Conservation (phyloP, 1,284 basidiomycete genomes). For the Austroboletus novae-zelandiae region DNA sequence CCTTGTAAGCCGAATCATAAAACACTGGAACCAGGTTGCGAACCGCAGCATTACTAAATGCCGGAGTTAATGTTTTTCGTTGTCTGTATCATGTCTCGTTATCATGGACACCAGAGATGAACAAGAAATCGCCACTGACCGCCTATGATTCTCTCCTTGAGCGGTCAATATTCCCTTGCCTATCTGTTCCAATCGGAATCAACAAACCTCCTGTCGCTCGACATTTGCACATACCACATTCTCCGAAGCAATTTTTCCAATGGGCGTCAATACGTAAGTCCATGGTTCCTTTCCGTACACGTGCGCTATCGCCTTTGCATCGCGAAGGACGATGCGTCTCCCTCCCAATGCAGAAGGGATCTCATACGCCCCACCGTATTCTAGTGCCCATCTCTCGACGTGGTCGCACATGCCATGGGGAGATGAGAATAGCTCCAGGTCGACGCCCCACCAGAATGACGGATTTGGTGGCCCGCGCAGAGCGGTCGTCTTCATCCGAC, state of each 20-base stretch:
- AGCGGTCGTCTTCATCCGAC: slow-evolving; percentile 24
- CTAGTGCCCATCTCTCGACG: slow-evolving; percentile 36
- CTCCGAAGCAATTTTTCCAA: slow-evolving; percentile 4
- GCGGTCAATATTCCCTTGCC: slow-evolving; percentile 22
- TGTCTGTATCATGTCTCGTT: slow-evolving; percentile 31
- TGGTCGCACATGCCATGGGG: slow-evolving; percentile 12
- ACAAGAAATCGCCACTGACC: background rate
- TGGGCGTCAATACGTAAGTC: slow-evolving; percentile 27
- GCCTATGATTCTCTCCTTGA: slow-evolving; percentile 24
- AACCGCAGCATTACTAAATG: slow-evolving; percentile 47
- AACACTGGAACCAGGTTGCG: slow-evolving; percentile 37
- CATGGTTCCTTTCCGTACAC: slow-evolving; percentile 46
- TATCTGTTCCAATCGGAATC: slow-evolving; percentile 12
- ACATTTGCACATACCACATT: slow-evolving; percentile 17
- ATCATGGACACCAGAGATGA: background rate
- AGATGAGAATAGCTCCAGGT: slow-evolving; percentile 8
- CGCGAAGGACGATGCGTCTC: slow-evolving; percentile 44
- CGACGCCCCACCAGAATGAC: slow-evolving; percentile 29
- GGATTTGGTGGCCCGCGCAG: slow-evolving; percentile 32
- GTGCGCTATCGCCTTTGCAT: slow-evolving; percentile 54
- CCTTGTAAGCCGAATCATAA: background rate
- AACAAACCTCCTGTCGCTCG: background rate
- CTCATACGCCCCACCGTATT: slow-evolving; percentile 49
- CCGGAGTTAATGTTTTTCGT: slow-evolving; percentile 45
- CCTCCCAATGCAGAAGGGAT: slow-evolving; percentile 42